Base-by-base conservation (phyloP, 2,329 filamentous ascomycete species). In the Penicillium brasilianum region DNA sequence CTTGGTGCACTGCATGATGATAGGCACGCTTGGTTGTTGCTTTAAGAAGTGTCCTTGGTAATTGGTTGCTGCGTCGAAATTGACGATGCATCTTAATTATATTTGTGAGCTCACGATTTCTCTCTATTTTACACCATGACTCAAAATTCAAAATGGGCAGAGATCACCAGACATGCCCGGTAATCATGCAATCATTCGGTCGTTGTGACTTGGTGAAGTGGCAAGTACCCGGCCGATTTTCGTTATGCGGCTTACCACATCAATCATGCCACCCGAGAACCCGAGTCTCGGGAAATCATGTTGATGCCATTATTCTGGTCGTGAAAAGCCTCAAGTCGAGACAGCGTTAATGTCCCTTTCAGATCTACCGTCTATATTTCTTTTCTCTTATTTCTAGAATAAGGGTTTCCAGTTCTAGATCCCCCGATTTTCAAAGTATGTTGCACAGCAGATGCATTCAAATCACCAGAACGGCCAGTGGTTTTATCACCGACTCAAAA, bases 1-100 rank as follows among this genome's bases (percentile, higher is more conserved):
- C 36, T 30, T 51, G 11, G 49, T 51, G 49, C 32, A 51, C 30
- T 51, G 49, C 49, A 51, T 51, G 11, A 22, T 37, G 30, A 36
- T 11, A 11, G 2, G 11, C 4, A 20, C 18, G 10, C 8, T 51
- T 51, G 25, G 16, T 11, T 9, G n/a, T 10, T 51, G n/a, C 22
- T 13, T 25, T 22, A 13, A 22, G 28, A 34, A 20, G 4, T 20
- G 3, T 37, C 20, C 16, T 51, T 20, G 4, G 16, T 51, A n/a
- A 51, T 10, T 51, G 18, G 32, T 14, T 1, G 32, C 18, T 4
- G 3, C 22, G n/a, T 14, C 10, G 16, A 8, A 22, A 5, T 22
- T 36, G 11, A 48, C 14, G 44, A 48, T 48, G 16, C 44, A 18
- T 48, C 4, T 10, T 30, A 30, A 30, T 30, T 48, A 48, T 30